These are phyloP conservation scores for Pyrrhoderma lamaoense DNA, from an alignment of 1,284 basidiomycete genomes.

Conservation along the genomic window DNA sequence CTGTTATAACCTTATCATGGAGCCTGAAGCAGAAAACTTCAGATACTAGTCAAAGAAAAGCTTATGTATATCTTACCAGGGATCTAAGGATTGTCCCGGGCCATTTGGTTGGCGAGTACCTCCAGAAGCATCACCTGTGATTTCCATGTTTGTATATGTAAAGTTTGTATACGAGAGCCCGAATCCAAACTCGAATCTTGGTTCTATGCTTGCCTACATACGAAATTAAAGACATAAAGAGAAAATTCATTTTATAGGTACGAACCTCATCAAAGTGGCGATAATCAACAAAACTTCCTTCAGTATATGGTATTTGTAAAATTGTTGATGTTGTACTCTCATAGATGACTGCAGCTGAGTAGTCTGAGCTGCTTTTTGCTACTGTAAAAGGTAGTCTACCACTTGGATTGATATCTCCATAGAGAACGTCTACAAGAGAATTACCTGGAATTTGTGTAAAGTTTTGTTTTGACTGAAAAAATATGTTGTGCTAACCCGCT, in stretches of 20 bases:
- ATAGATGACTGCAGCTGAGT: conserved; percentile 30
- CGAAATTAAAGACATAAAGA: background rate
- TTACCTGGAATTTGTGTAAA: conserved; percentile 23
- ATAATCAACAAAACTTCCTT: conserved; percentile 23
- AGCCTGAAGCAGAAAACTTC: conserved; percentile 21
- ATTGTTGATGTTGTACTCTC: conserved; percentile 21
- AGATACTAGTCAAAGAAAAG: background rate
- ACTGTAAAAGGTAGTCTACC: conserved; percentile 42
- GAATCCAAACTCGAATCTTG: conserved; percentile 74
- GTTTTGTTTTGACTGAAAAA: background rate
- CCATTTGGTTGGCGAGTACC: conserved; percentile 23
- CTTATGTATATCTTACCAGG: conserved; percentile 22
- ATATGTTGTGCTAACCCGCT: conserved; percentile 38
- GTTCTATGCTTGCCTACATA: conserved; percentile 38
- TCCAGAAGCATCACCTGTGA: conserved; percentile 25
- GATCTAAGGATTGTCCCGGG: conserved; percentile 27
- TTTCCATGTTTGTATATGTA: conserved; percentile 47
- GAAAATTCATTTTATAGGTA: background rate
- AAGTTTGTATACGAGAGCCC: conserved; percentile 83
- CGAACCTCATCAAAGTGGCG: conserved; percentile 18
- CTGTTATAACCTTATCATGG: conserved; percentile 26
- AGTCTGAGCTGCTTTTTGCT: conserved; percentile 40
- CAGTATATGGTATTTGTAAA: conserved; percentile 28
- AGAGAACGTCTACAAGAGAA: conserved; percentile 40
- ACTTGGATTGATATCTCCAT: conserved; percentile 38